Conservation (phyloP, 129 eudicot genomes). For the Glebionis coronaria region DNA sequence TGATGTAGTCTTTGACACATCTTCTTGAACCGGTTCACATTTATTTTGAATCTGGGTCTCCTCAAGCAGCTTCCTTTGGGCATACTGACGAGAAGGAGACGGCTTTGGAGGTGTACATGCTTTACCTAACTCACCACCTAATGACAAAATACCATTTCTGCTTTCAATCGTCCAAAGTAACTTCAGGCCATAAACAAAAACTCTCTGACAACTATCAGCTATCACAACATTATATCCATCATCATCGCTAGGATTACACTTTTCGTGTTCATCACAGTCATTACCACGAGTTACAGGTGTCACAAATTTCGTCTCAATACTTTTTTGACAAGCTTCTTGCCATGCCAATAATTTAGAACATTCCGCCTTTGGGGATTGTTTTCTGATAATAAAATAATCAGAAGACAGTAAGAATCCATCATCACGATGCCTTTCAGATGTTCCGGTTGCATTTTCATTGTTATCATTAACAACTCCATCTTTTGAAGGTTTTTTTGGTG, state of each 20-base stretch:
- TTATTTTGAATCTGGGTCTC: conserved; percentile 38
- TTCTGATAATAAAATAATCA: conserved; percentile 89
- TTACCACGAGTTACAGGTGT: conserved; percentile 65
- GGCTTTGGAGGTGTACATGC: conserved; percentile 82
- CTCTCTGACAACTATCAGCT: conserved; percentile 83
- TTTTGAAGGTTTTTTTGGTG: conserved; percentile 54
- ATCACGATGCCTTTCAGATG: conserved; percentile 56
- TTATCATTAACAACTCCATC: conserved; percentile 47
- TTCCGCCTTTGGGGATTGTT: conserved; percentile 86
- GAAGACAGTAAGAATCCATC: conserved; percentile 88
- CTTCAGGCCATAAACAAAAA: conserved; percentile 86
- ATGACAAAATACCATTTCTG: conserved; percentile 89
- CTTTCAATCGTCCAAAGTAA: conserved; percentile 83
- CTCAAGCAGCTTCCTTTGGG: conserved; percentile 77
- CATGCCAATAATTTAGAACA: conserved; percentile 78
- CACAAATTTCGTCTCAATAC: conserved; percentile 69
- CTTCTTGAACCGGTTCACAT: conserved; percentile 47
- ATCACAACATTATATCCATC: conserved; percentile 90
- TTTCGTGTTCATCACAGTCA: conserved; percentile 74
- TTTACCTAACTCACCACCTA: conserved; percentile 84
- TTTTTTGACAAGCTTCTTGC: conserved; percentile 94
- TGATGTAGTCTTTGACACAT: conserved; percentile 33
- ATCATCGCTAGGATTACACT: conserved; percentile 88
- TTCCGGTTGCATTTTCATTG: conserved; percentile 23
- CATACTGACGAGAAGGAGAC: conserved; percentile 89